Percentiles rank a stretch among this genome's conserved stretches.
phyloP scores from a whole-genome alignment of 1,139 yeast species.

The Candida pseudoviswanathii region DNA sequence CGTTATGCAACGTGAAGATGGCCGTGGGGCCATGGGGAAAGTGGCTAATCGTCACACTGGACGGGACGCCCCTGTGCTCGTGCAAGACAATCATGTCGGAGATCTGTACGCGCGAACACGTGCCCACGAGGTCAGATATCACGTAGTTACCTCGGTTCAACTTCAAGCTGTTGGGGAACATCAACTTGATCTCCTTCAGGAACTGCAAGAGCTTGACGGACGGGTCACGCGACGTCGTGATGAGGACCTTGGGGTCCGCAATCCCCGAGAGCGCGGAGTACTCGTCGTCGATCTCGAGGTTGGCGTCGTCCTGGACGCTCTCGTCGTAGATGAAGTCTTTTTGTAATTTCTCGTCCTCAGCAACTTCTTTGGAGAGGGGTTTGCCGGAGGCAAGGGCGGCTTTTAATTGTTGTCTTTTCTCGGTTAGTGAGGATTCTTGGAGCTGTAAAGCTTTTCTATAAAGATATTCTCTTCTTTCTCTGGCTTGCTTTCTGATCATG shows the following conservation, averaged over 20 bases:
- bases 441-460: conserved; percentile 87
- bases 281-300: conserved; percentile 71
- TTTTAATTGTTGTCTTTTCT: conserved; percentile 82
- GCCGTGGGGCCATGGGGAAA: conserved; percentile 99
- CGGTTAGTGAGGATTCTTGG: conserved; percentile 84
- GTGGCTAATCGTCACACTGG: conserved; percentile 88
- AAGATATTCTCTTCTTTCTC: conserved; percentile 92
- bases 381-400: conserved; percentile 92
- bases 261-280: conserved; percentile 86
- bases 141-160: conserved; percentile 92
- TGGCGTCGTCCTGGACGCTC: conserved; percentile 50
- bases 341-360: conserved; percentile 82
- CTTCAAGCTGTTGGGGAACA: conserved; percentile 88
- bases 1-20: conserved; percentile 91
- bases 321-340: conserved; percentile 86
- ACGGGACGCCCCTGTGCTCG: conserved; percentile 98
- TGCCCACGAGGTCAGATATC: conserved; percentile 80
- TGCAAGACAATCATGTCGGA: conserved; percentile 86
- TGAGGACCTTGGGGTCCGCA: conserved; percentile 87
- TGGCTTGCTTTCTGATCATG: conserved; percentile 86
- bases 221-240: conserved; percentile 94
- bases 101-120: conserved; percentile 69
- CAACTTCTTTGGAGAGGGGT: conserved; percentile 83
- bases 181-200: conserved; percentile 84
- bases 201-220: conserved; percentile 83